Conservation (phyloP, 192 early-diverging fungal genomes). For the Backusella macrospora region DNA sequence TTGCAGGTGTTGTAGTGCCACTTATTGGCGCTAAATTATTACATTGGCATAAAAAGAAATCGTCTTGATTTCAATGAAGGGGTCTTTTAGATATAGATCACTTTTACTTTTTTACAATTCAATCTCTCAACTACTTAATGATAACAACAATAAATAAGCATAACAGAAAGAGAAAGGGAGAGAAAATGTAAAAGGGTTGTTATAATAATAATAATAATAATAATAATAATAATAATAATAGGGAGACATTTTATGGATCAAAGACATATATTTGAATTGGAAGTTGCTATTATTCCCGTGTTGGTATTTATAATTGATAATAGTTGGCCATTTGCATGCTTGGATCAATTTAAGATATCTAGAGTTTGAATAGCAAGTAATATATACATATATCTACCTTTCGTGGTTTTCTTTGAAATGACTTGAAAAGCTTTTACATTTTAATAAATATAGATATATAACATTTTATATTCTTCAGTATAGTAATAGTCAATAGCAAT, state of each 20-base stretch:
- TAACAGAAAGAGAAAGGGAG: no score
- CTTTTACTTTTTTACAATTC: no score
- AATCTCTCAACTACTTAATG: background rate
- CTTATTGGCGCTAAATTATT: constrained; percentile 2
- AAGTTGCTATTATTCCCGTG: background rate
- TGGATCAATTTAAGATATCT: background rate
- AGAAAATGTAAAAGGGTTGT: no score
- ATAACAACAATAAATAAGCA: no score
- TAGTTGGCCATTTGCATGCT: background rate
- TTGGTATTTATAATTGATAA: background rate
- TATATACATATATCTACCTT: background rate
- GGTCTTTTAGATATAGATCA: no score
- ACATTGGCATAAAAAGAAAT: background rate
- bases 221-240: background rate
- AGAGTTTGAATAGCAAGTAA: background rate
- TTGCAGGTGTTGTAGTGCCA: background rate
- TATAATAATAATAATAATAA: background rate
- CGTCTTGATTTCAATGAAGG: background rate
- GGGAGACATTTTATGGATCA: background rate
- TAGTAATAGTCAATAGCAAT: no score
- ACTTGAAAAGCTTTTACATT: background rate
- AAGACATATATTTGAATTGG: background rate
- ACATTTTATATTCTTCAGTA: no score
- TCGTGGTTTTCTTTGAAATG: background rate
- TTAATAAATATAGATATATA: no score